A percentile compares a stretch with the other conserved stretches of the same genome.
Conservation (phyloP, 176 grass and related monocot species). For the Avena insularis region DNA sequence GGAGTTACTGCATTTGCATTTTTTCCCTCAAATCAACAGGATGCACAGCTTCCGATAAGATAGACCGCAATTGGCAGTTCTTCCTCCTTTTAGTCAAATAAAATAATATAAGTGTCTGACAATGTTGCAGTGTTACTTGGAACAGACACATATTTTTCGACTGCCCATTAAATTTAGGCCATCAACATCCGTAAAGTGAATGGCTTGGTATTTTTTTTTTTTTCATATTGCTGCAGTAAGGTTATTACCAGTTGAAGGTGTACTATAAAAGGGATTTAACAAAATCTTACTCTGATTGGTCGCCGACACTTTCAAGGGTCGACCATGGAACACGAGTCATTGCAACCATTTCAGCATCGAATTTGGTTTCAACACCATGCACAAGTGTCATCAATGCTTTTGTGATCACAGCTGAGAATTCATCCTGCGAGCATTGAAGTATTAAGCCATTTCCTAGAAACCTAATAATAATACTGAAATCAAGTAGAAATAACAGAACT, state of each 20-base stretch:
- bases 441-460: constrained; percentile 27
- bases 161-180: constrained; percentile 25
- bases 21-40: not conserved
- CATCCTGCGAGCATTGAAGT: constrained; percentile 70
- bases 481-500: constrained; percentile 21
- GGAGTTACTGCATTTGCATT: constrained; percentile 3
- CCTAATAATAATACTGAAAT: constrained; percentile 26
- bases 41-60: constrained; percentile 4
- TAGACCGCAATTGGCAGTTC: not conserved
- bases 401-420: constrained; percentile 91
- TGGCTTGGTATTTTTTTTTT: not conserved
- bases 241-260: not conserved
- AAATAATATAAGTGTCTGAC: not conserved
- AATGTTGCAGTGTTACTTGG: constrained; percentile 35
- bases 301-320: constrained; percentile 96
- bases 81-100: not conserved
- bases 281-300: constrained; percentile 91
- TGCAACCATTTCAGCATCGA: constrained; percentile 95
- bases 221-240: not conserved
- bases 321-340: constrained; percentile 97
- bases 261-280: constrained; percentile 32
- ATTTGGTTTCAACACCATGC: constrained; percentile 97
- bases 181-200: not conserved
- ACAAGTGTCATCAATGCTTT: constrained; percentile 98
- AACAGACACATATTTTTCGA: constrained; percentile 13